Base-by-base conservation (phyloP, 1,284 basidiomycete species). In the Chalciporus sp. region DNA sequence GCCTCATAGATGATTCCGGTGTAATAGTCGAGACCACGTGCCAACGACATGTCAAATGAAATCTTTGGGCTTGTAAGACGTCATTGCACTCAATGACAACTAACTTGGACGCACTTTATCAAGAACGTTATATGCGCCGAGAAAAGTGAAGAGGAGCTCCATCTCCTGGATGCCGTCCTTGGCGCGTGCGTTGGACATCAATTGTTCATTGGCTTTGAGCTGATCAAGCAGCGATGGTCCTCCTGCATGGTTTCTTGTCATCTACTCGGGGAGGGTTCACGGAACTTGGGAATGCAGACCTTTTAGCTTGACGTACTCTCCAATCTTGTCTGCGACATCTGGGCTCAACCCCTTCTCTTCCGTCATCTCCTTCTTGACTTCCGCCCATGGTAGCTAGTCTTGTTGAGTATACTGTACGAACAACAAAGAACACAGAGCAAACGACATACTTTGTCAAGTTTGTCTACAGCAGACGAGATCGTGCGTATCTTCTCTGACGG, bases 1-100 rank as follows among this genome's bases (percentile, higher is more conserved):
- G 94, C 97, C 75, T 99, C 97, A 77, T 98, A 98, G 71, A 99
- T 99, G 67, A 99, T 88, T 39, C 97, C 96, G 1, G 96, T 99
- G 76, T 99, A 98, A 75, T 99, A 99, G 73, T 99, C 97, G 35
- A 99, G 82, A 23, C 96, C 96, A 33, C 97, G 88, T 8, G 97
- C 97, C 20, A 99, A 84, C 8, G 94, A 96, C 63, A 99, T 84
- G 74, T 99, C 96, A 70, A 99, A 98, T 8, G 93, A 95, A 67
- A 98, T 84, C 90, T 94, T 61, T 19, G 29, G 17, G 45, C 12
- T 14, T 40, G 27, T 62, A 41, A 55, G 51, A 49, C 28, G 56
- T 19, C 51, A 40, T 29, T 31, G 53, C 2, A 48, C 26, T 47
- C 11, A 33, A 23, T 9, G 23, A 26, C 39, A 12, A 26, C 16